phyloP scores from a whole-genome alignment of 306 rosid species.

The Pterocarpus macrocarpus region DNA sequence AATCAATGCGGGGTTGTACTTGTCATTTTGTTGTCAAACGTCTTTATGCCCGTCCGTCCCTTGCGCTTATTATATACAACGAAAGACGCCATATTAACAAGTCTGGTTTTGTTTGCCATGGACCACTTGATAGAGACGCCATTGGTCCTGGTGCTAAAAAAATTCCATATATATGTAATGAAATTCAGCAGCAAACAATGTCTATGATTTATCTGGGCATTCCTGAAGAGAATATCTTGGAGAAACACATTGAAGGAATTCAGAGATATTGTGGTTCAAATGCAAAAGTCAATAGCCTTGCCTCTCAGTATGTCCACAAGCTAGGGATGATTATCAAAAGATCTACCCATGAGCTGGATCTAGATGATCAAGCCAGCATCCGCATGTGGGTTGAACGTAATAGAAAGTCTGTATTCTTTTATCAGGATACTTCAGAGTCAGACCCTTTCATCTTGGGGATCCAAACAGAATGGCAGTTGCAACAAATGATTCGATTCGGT shows the following conservation, averaged over 20 bases:
- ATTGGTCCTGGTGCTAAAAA: slow-evolving; percentile 92
- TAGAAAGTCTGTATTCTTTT: slow-evolving; percentile 76
- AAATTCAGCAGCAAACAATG: slow-evolving; percentile 98
- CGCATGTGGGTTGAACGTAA: slow-evolving; percentile 95
- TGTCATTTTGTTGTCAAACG: slow-evolving; percentile 95
- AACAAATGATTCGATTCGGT: slow-evolving; percentile 94
- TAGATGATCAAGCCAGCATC: slow-evolving; percentile 95
- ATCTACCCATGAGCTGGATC: slow-evolving; percentile 91
- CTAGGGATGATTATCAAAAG: slow-evolving; percentile 95
- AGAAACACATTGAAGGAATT: slow-evolving; percentile 93
- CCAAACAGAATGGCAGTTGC: slow-evolving; percentile 99
- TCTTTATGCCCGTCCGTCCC: slow-evolving; percentile 87
- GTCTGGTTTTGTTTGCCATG: slow-evolving; percentile 94
- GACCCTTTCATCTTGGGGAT: slow-evolving; percentile 89
- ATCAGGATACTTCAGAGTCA: slow-evolving; percentile 85
- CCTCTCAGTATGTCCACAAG: slow-evolving; percentile 94
- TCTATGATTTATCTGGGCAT: slow-evolving; percentile 96
- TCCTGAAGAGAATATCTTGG: slow-evolving; percentile 94
- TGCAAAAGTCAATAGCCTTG: slow-evolving; percentile 81
- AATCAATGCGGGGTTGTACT: slow-evolving; percentile 94
- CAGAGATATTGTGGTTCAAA: slow-evolving; percentile 86
- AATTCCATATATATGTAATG: slow-evolving; percentile 86
- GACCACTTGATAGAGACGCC: slow-evolving; percentile 95
- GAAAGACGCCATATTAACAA: slow-evolving; percentile 89
- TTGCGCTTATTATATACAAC: slow-evolving; percentile 77